phyloP scores from a whole-genome alignment of 2,329 filamentous ascomycete genomes.

The Venturia pyrina region DNA sequence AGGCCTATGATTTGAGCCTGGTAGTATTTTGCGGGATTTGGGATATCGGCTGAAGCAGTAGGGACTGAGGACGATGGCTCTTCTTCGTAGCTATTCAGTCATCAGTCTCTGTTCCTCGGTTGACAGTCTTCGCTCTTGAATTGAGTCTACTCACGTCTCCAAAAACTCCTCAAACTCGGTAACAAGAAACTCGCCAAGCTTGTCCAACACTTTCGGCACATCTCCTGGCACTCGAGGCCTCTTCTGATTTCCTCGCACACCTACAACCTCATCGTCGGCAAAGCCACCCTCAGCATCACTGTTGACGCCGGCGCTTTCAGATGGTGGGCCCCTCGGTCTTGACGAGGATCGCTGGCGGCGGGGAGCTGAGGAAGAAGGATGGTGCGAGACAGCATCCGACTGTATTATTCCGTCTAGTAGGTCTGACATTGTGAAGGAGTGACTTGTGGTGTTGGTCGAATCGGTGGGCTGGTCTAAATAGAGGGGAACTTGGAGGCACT shows the following conservation, averaged over 20 bases:
- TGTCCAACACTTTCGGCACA: constrained; percentile 65
- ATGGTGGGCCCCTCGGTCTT: constrained; percentile 42
- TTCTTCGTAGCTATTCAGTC: constrained; percentile 49
- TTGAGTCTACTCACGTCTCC: constrained; percentile 48
- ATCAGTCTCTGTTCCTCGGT: constrained; percentile 5
- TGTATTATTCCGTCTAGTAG: constrained; percentile 40
- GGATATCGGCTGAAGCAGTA: constrained; percentile 49
- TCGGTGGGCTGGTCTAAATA: not conserved
- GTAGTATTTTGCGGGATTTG: constrained; percentile 74
- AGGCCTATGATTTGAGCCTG: constrained; percentile 74
- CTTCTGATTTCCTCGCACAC: constrained; percentile 38
- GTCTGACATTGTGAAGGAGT: constrained; percentile 35
- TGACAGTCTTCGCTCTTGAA: not conserved
- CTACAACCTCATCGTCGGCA: constrained; percentile 50
- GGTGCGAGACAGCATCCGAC: constrained; percentile 31
- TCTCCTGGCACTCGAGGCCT: constrained; percentile 38
- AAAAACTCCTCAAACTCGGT: constrained; percentile 72
- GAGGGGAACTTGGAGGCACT: not conserved
- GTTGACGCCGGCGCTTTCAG: constrained; percentile 39
- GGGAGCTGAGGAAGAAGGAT: constrained; percentile 21
- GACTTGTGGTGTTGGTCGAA: not conserved
- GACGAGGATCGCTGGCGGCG: constrained; percentile 40
- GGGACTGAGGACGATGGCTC: constrained; percentile 56
- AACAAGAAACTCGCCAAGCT: constrained; percentile 63
- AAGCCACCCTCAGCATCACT: constrained; percentile 50